Percentiles rank a stretch among this genome's conserved stretches.
Evolutionary conservation across 371 early-diverging fungal species (phyloP).

Genomic region (Mortierella sp.): DNA sequence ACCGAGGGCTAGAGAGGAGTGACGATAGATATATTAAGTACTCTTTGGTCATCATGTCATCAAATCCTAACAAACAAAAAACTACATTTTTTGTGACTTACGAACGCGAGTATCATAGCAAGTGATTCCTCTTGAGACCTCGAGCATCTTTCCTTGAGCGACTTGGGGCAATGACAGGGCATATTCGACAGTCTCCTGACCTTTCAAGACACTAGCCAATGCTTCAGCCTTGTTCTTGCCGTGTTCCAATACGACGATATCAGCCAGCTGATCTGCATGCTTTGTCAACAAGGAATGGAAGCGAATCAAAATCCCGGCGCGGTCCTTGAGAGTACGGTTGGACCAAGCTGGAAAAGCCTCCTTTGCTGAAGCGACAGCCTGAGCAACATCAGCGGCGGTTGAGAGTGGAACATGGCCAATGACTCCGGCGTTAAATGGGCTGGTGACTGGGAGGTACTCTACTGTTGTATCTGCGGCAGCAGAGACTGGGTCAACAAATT

Average conservation of each 20-base stretch:
- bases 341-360: conserved; percentile 65
- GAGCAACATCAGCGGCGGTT: conserved; percentile 64
- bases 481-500: conserved; percentile 37
- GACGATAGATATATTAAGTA: neutral
- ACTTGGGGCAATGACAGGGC: conserved; percentile 72
- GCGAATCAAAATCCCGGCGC: conserved; percentile 68
- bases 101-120: conserved; percentile 71
- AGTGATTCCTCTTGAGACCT: conserved; percentile 70
- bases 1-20: conserved; percentile 62
- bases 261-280: conserved; percentile 73
- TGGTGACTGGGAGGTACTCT: conserved; percentile 63
- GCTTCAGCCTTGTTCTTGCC: conserved; percentile 73
- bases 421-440: conserved; percentile 69
- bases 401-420: conserved; percentile 74
- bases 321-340: conserved; percentile 67
- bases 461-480: neutral
- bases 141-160: conserved; percentile 63
- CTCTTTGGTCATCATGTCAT: neutral
- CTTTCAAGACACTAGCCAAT: conserved; percentile 65
- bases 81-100: no score
- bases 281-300: conserved; percentile 65
- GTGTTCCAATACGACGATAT: conserved; percentile 77
- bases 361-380: conserved; percentile 68
- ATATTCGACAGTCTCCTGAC: conserved; percentile 74
- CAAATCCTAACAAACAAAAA: neutral